Base-by-base conservation (phyloP, 805 yeast genomes). In the Myxozyma vanderwaltii region DNA sequence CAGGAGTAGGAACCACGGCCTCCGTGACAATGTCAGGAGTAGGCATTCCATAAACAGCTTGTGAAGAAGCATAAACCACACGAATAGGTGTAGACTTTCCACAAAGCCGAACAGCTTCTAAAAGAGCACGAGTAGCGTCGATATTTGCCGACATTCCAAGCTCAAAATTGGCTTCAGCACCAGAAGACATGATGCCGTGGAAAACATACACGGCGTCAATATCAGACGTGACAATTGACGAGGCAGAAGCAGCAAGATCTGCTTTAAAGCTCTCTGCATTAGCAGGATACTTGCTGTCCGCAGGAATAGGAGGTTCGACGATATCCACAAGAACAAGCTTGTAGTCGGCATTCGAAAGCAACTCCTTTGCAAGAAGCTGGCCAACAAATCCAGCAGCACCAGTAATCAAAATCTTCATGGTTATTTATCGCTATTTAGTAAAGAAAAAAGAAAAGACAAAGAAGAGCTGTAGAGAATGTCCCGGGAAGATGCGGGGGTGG, bases 141-240 rank as follows among this genome's bases (percentile, higher is more conserved):
- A 67, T 44, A 36, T 67, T 67, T 24, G 63, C 70, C 5, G 54
- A 44, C 61, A 67, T 58, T 13, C 70, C 70, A 17, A 67, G 65
- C 51, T 65, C 68, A 39, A 66, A 67, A 49, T 67, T 57, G 36
- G 56, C 63, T 53, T 67, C 70, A 6, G 70, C 51, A 15, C 70
- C 70, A 15, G 68, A 63, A 4, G 70, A 67, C 70, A 67, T 67
- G 55, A 67, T 64, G 17, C 70, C 70, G 51, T 67, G 70, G 45
- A 67, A 65, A 23, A 67, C 51, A 35, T 49, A 66, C 23, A 57
- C 63, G 2, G 54, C 59, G 39, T 63, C 65, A 15, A 65, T 19
- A 35, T 56, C 59, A 13, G 44, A 17, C 19, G 54, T 48, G 31
- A 60, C 51, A 4, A 64, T 48, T 2, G 39, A 35, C 21, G 24